Evolutionary conservation across 2,329 filamentous ascomycete genomes (phyloP).

Genomic region (Exophiala dermatitidis): DNA sequence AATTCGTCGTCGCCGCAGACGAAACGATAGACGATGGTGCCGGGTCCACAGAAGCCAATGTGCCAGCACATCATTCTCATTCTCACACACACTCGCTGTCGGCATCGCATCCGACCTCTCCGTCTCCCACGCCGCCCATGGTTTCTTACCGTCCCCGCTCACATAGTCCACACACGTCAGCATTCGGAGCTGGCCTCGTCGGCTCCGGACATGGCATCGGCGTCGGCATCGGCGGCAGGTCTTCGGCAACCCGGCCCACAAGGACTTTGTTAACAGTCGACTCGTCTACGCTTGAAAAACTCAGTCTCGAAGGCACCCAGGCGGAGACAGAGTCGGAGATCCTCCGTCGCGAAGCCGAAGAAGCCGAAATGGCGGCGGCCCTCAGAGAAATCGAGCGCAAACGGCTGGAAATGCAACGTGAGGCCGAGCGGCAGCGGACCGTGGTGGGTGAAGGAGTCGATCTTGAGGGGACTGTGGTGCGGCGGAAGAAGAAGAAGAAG

Average conservation of each 20-base stretch:
- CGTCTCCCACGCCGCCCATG: constrained; percentile 11
- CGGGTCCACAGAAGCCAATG: background rate
- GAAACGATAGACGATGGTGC: constrained; percentile 54
- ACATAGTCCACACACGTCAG: constrained; percentile 5
- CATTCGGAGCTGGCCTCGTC: too few relatives aligned
- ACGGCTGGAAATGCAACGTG: constrained; percentile 69
- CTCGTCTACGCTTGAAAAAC: constrained; percentile 68
- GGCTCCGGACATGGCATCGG: too few relatives aligned
- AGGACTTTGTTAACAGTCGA: constrained; percentile 75
- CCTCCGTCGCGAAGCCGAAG: constrained; percentile 65
- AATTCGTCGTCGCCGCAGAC: constrained; percentile 63
- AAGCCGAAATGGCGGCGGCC: constrained; percentile 80
- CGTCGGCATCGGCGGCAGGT: background rate
- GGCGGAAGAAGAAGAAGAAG: constrained; percentile 58
- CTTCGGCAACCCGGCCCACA: constrained; percentile 35
- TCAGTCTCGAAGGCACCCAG: constrained; percentile 56
- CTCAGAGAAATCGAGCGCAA: constrained; percentile 82
- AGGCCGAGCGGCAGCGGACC: constrained; percentile 38
- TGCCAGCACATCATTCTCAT: constrained; percentile 27
- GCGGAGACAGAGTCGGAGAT: constrained; percentile 31
- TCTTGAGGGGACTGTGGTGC: constrained; percentile 41
- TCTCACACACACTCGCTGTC: constrained; percentile 42
- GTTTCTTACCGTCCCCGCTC: constrained; percentile 13
- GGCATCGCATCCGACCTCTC: constrained; percentile 8
- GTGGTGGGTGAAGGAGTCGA: constrained; percentile 42